phyloP scores from a whole-genome alignment of 108 stramenopile genomes.

The Skeletonema costatum region DNA sequence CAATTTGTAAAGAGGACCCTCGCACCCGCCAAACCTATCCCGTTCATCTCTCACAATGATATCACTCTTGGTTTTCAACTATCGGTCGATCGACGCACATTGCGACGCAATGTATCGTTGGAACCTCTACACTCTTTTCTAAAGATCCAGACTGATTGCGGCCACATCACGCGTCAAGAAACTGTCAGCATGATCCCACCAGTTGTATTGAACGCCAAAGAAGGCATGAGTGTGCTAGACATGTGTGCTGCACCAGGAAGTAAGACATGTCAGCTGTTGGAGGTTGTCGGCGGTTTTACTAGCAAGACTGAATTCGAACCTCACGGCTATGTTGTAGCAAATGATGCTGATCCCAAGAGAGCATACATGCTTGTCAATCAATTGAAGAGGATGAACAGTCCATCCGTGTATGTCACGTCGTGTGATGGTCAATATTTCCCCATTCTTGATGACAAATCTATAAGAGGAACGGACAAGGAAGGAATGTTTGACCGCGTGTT shows the following conservation, averaged over 20 bases:
- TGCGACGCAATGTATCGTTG: slow-evolving; percentile 69
- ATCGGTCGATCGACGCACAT: slow-evolving; percentile 70
- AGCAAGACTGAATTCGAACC: slow-evolving; percentile 37
- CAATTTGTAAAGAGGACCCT: slow-evolving; percentile 48
- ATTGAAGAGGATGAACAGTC: slow-evolving; percentile 85
- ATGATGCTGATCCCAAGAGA: slow-evolving; percentile 92
- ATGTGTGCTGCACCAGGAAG: slow-evolving; percentile 99
- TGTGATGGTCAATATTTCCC: slow-evolving; percentile 94
- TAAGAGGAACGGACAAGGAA: slow-evolving; percentile 50
- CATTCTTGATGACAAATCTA: slow-evolving; percentile 47
- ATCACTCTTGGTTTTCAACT: slow-evolving; percentile 64
- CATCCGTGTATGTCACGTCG: slow-evolving; percentile 86
- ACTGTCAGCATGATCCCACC: slow-evolving; percentile 99
- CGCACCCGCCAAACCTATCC: slow-evolving; percentile 71
- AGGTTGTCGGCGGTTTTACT: slow-evolving; percentile 64
- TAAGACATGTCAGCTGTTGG: slow-evolving; percentile 97
- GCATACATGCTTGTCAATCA: slow-evolving; percentile 98
- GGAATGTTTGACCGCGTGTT: slow-evolving; percentile 96
- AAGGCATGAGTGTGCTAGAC: slow-evolving; percentile 86
- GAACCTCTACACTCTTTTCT: slow-evolving; percentile 73
- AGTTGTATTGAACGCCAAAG: slow-evolving; percentile 84
- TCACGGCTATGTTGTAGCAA: slow-evolving; percentile 92
- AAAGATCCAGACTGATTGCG: slow-evolving; percentile 80
- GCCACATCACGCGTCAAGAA: slow-evolving; percentile 96
- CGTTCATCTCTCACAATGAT: slow-evolving; percentile 55